phyloP scores from a whole-genome alignment of 495 filamentous ascomycete species.

The Cladorrhinum samala region DNA sequence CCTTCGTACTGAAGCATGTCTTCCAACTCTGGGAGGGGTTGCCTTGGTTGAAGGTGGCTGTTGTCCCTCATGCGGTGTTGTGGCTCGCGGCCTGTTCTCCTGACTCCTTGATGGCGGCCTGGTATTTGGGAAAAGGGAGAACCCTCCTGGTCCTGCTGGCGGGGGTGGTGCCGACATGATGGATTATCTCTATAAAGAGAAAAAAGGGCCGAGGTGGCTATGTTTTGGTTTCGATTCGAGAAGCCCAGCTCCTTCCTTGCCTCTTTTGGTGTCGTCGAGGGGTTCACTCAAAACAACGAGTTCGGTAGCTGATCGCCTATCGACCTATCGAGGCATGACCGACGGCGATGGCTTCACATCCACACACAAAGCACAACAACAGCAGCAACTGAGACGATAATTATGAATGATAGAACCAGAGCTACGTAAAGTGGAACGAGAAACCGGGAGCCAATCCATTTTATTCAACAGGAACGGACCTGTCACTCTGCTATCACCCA shows the following conservation, averaged over 20 bases:
- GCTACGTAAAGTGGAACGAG: background rate
- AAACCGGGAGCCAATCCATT: slow-evolving; percentile 8
- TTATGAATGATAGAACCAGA: background rate
- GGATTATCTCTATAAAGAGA: background rate
- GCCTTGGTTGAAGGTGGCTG: slow-evolving; percentile 21
- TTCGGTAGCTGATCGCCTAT: background rate
- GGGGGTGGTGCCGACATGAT: slow-evolving; percentile 32
- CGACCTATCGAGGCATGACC: background rate
- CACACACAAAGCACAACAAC: background rate
- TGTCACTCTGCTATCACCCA: background rate
- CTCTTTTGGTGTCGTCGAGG: background rate
- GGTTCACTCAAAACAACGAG: background rate
- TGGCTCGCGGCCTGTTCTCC: slow-evolving; percentile 26
- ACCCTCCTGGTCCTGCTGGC: slow-evolving; percentile 40
- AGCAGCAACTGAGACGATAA: background rate
- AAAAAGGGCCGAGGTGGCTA: no score
- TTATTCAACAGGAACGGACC: slow-evolving; percentile 11
- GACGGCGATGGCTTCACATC: background rate
- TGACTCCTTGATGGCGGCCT: slow-evolving; percentile 34
- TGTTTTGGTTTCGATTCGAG: no score
- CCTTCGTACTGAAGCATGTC: slow-evolving; percentile 30
- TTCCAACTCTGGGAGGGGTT: slow-evolving; percentile 25
- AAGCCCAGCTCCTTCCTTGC: no score
- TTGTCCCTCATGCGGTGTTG: slow-evolving; percentile 32
- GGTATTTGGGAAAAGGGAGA: slow-evolving; percentile 46